Conservation (phyloP, 345 rosid species). For the Xanthoceras sorbifolium region DNA sequence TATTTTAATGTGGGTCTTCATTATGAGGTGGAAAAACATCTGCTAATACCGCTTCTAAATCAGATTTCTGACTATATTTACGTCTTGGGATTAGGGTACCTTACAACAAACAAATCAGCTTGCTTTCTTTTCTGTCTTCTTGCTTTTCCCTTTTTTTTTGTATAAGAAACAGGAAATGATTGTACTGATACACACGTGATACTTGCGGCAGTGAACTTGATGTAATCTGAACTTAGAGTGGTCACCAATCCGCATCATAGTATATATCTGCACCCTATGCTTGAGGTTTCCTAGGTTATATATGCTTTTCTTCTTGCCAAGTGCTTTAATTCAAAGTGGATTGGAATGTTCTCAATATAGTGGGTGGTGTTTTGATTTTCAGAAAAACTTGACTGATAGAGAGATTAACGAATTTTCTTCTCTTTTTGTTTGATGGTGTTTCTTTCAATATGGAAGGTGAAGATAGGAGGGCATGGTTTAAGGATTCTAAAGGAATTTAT, state of each 20-base stretch:
- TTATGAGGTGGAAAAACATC: background rate
- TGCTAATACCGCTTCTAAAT: background rate
- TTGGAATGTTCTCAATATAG: too few relatives aligned
- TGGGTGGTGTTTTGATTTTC: too few relatives aligned
- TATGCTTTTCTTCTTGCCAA: too few relatives aligned
- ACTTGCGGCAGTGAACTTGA: background rate
- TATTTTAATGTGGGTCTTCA: background rate
- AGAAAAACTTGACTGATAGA: too few relatives aligned
- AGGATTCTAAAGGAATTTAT: too few relatives aligned
- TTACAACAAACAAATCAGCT: background rate
- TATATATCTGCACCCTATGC: too few relatives aligned
- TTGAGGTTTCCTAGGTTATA: too few relatives aligned
- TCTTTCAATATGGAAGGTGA: too few relatives aligned
- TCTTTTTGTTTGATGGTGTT: too few relatives aligned
- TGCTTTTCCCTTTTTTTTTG: background rate
- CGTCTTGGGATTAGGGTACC: background rate
- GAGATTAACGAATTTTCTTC: too few relatives aligned
- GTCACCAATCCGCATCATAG: background rate
- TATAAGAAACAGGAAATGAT: background rate
- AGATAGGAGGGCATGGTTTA: too few relatives aligned
- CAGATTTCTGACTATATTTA: background rate
- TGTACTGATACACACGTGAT: background rate
- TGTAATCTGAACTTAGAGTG: background rate
- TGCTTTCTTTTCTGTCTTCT: background rate
- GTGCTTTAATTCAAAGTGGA: too few relatives aligned